These are phyloP conservation scores for Taxillus chinensis DNA, from an alignment of 164 flowering plant species.

Conservation along the genomic window DNA sequence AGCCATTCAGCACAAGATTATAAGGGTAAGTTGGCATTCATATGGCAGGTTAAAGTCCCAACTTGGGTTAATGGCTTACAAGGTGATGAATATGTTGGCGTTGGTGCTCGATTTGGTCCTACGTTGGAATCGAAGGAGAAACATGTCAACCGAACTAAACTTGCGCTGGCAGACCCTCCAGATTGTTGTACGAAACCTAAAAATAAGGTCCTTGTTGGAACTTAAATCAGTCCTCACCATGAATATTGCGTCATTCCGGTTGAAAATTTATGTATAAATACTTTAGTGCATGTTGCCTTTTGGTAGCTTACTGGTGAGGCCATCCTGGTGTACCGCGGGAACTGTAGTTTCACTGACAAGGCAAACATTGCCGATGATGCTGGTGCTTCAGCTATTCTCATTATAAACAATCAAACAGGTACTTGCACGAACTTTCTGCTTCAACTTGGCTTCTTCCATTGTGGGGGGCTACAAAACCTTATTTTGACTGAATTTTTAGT, in stretches of 20 bases:
- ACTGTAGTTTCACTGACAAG: conserved; percentile 39
- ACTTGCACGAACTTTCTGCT: not conserved
- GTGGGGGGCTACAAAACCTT: no score
- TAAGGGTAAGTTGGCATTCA: not conserved
- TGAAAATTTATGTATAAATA: not conserved
- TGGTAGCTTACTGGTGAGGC: conserved; percentile 31
- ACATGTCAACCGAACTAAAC: conserved; percentile 43
- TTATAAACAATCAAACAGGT: conserved; percentile 36
- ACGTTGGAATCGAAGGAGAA: conserved; percentile 65
- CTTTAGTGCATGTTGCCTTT: conserved; percentile 3
- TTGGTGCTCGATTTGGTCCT: conserved; percentile 70
- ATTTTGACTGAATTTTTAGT: no score
- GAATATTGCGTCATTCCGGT: not conserved
- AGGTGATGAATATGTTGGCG: conserved; percentile 50
- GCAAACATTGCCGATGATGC: conserved; percentile 37
- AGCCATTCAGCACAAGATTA: no score
- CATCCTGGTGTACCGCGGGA: conserved; percentile 34
- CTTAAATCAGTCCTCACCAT: not conserved
- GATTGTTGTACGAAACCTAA: conserved; percentile 51
- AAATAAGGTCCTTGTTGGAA: conserved; percentile 33
- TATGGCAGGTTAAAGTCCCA: conserved; percentile 57
- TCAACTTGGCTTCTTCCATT: not conserved
- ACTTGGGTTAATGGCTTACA: conserved; percentile 37
- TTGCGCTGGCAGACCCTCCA: conserved; percentile 53
- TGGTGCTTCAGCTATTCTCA: conserved; percentile 36